Percentiles rank a stretch among this genome's conserved stretches.
These are phyloP conservation scores for Betula pendula DNA, from an alignment of 306 rosid species.

Conservation along the genomic window DNA sequence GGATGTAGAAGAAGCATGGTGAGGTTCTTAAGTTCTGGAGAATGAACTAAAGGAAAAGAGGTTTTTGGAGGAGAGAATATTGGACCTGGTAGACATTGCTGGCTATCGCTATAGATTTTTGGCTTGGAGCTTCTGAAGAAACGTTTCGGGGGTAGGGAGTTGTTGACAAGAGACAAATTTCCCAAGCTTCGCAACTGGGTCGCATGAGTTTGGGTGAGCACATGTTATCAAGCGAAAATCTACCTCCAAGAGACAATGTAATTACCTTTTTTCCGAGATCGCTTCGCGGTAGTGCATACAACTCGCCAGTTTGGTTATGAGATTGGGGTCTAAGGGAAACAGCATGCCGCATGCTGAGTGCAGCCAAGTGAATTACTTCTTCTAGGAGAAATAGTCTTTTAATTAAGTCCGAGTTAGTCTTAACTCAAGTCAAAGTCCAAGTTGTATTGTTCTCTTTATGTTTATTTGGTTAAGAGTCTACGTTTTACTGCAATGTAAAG, in stretches of 20 bases:
- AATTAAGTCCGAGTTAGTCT: too few relatives aligned
- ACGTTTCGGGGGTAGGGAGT: conserved; percentile 21
- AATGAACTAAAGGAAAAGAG: conserved; percentile 35
- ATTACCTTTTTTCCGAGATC: conserved; percentile 22
- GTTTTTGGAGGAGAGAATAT: conserved; percentile 36
- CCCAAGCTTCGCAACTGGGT: conserved; percentile 33
- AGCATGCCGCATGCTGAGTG: too few relatives aligned
- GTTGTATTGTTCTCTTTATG: too few relatives aligned
- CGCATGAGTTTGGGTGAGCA: conserved; percentile 12
- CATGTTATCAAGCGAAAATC: conserved; percentile 6
- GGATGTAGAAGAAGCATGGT: conserved; percentile 23
- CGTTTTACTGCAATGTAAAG: too few relatives aligned
- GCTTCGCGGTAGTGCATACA: too few relatives aligned
- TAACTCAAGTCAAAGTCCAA: too few relatives aligned
- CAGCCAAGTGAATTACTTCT: too few relatives aligned
- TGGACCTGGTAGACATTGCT: conserved; percentile 38
- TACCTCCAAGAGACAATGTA: neutral
- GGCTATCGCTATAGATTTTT: conserved; percentile 17
- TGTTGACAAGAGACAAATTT: conserved; percentile 20
- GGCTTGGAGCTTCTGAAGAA: conserved; percentile 31
- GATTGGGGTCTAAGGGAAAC: too few relatives aligned
- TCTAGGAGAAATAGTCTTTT: too few relatives aligned
- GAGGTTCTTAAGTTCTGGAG: conserved; percentile 24
- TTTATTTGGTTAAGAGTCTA: too few relatives aligned
- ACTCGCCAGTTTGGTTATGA: too few relatives aligned